These are phyloP conservation scores for Coprinopsis sp. DNA, from an alignment of 768 basidiomycete species.

Conservation along the genomic window DNA sequence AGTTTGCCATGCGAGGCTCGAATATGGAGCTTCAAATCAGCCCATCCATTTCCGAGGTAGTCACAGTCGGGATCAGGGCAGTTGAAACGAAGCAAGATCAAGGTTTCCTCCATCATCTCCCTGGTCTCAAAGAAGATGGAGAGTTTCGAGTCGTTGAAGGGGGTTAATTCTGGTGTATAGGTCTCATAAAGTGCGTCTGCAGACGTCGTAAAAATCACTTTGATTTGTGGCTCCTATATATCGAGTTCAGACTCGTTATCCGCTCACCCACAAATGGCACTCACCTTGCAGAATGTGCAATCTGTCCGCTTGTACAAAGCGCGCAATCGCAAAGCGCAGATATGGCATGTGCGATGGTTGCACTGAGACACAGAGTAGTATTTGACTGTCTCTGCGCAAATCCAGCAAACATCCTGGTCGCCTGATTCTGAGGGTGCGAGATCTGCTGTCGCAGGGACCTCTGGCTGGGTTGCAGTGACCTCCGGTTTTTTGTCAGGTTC, in stretches of 20 bases:
- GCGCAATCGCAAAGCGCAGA: constrained; percentile 82
- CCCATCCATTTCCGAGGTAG: constrained; percentile 84
- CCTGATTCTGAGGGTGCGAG: constrained; percentile 20
- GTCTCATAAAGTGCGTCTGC: constrained; percentile 56
- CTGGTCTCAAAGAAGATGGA: constrained; percentile 82
- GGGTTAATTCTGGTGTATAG: constrained; percentile 50
- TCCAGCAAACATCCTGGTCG: constrained; percentile 69
- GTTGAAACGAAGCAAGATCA: constrained; percentile 89
- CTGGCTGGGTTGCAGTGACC: no score
- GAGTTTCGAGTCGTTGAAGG: constrained; percentile 68
- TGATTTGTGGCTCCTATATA: constrained; percentile 69
- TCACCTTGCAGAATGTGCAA: constrained; percentile 95
- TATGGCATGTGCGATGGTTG: constrained; percentile 93
- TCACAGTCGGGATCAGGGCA: constrained; percentile 85
- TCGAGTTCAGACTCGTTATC: no score
- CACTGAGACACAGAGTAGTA: constrained; percentile 87
- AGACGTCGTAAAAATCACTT: constrained; percentile 72
- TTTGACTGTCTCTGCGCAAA: constrained; percentile 91
- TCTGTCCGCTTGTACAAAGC: constrained; percentile 92
- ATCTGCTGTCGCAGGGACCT: constrained; percentile 3
- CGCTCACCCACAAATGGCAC: no score
- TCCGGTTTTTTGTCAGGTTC: not conserved
- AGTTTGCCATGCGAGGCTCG: constrained; percentile 68
- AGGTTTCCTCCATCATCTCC: constrained; percentile 93
- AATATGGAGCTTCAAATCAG: constrained; percentile 81